Percentiles rank a stretch among this genome's conserved stretches.
These are phyloP conservation scores for Wickerhamomyces bisporus DNA, from an alignment of 805 yeast species.

Conservation along the genomic window DNA sequence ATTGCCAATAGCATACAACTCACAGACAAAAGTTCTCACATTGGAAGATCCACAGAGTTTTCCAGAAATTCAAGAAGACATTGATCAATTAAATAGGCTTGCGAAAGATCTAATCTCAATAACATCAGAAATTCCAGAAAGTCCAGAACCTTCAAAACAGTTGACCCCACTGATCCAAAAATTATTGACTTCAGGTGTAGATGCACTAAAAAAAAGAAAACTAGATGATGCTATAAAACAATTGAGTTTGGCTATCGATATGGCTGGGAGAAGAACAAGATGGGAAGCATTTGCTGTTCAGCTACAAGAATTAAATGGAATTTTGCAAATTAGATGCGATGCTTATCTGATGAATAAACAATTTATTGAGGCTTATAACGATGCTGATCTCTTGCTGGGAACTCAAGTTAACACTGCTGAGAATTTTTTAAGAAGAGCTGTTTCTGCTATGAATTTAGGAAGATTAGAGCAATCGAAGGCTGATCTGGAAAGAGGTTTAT, in stretches of 20 bases:
- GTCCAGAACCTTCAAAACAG: constrained; percentile 49
- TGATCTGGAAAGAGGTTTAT: constrained; percentile 68
- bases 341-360: constrained; percentile 52
- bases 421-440: constrained; percentile 67
- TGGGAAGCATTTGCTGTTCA: constrained; percentile 73
- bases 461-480: constrained; percentile 57
- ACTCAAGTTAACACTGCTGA: constrained; percentile 45
- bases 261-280: constrained; percentile 62
- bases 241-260: constrained; percentile 59
- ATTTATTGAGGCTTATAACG: constrained; percentile 57
- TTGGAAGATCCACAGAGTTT: constrained; percentile 5
- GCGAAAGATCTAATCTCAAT: constrained; percentile 28
- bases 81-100: constrained; percentile 31
- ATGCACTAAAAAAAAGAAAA: constrained; percentile 48
- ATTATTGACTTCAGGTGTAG: constrained; percentile 59
- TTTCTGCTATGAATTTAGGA: constrained; percentile 56
- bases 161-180: constrained; percentile 56
- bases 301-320: constrained; percentile 59
- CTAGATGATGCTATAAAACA: constrained; percentile 58
- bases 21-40: constrained; percentile 23
- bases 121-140: constrained; percentile 45
- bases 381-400: constrained; percentile 43
- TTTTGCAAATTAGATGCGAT: constrained; percentile 68
- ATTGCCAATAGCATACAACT: constrained; percentile 19
- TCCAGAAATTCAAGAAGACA: constrained; percentile 20